phyloP scores from a whole-genome alignment of 306 rosid genomes.

The Rosa lucieae region DNA sequence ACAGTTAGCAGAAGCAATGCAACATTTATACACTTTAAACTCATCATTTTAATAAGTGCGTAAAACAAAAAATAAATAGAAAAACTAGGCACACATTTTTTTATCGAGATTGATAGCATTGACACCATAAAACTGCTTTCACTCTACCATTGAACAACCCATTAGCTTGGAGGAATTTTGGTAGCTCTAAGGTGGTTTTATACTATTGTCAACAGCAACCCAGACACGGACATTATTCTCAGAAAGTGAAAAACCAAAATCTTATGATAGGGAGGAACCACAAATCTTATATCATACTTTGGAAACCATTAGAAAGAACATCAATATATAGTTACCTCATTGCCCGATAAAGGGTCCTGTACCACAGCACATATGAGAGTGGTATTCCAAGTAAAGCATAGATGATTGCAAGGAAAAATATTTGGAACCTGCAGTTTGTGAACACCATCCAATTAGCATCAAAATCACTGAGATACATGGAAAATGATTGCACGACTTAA shows the following conservation, averaged over 20 bases:
- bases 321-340: slow-evolving; percentile 57
- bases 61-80: background rate
- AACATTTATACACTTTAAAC: background rate
- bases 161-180: background rate
- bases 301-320: slow-evolving; percentile 5
- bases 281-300: background rate
- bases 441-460: slow-evolving; percentile 28
- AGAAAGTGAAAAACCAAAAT: background rate
- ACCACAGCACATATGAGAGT: slow-evolving; percentile 93
- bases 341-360: slow-evolving; percentile 96
- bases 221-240: background rate
- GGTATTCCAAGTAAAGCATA: slow-evolving; percentile 90
- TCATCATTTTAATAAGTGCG: background rate
- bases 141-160: background rate
- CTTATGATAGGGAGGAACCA: background rate
- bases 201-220: background rate
- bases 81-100: background rate
- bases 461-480: slow-evolving; percentile 16
- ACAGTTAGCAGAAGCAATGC: slow-evolving; percentile 10
- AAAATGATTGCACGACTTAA: background rate
- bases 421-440: slow-evolving; percentile 64
- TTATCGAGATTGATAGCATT: background rate
- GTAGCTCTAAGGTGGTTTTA: background rate
- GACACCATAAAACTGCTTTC: background rate
- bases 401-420: slow-evolving; percentile 93